Evolutionary conservation across 768 basidiomycete species (phyloP).

Genomic region (Naganishia randhawae): DNA sequence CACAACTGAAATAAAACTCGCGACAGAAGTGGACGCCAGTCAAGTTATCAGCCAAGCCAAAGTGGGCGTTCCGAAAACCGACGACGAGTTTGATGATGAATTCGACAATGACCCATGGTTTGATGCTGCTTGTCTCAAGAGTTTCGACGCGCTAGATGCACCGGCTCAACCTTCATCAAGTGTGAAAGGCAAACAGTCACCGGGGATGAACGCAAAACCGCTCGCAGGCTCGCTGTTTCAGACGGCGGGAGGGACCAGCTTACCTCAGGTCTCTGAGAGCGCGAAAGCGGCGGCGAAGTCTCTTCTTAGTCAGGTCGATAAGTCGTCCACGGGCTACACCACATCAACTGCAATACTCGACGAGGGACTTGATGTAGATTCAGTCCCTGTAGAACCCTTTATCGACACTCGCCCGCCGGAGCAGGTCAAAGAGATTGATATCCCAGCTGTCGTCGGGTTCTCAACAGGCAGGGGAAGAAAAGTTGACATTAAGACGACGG

Average conservation of each 20-base stretch:
- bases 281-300: constrained; percentile 14
- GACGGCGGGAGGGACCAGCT: constrained; percentile 23
- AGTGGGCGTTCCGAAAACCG: not conserved
- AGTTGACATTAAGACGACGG: constrained; percentile 5
- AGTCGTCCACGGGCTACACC: not conserved
- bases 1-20: not conserved
- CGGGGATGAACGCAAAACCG: not conserved
- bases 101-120: constrained; percentile 31
- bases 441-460: constrained; percentile 1
- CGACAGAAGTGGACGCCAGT: too few species aligned
- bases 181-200: not conserved
- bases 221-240: constrained; percentile 11
- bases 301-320: constrained; percentile 3
- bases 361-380: not conserved
- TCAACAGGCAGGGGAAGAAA: not conserved
- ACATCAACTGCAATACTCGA: not conserved
- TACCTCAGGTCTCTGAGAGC: constrained; percentile 11
- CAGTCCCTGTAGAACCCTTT: not conserved
- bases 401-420: constrained; percentile 13
- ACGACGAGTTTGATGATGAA: constrained; percentile 26
- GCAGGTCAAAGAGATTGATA: not conserved
- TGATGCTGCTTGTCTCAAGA: constrained; percentile 30
- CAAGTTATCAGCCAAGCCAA: not conserved
- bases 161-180: not conserved
- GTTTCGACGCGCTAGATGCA: constrained; percentile 3